Evolutionary conservation across 2,329 filamentous ascomycete genomes (phyloP), one percentile per base, ranked within the genome.

Genomic region (Lasiodiplodia theobromae): DNA sequence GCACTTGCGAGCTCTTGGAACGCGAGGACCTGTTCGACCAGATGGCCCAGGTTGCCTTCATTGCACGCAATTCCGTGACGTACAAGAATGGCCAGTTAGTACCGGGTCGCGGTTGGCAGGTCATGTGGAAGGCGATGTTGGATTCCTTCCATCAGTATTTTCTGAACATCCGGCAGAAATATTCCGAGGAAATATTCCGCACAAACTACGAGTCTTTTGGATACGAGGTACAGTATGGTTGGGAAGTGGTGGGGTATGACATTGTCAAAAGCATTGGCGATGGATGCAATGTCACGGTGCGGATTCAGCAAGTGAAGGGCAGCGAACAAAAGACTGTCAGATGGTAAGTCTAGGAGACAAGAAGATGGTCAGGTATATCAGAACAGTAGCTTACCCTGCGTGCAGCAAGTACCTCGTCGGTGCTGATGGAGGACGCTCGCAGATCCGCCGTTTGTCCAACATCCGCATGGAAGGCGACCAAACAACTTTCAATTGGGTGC

Each of bases 381-480:
- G 23, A 5, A 21, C 3, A 23, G 37, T 2, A 44, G 8, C 37
- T 40, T 28, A 60, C n/a, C 23, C 1, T 0, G 6, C 16, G 10
- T 14, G 18, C 23, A 60, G 56, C 56, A 60, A 60, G n/a, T 60
- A 60, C 23, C n/a, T 60, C n/a, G 56, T 60, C 16, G 56, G 56
- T 25, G 56, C 56, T 3, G 56, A 60, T 31, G 56, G 56, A 8
- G 56, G 56, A 6, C 56, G 56, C 23, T 60, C 56, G 16, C 28
- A 44, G 37, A 21, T 60, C 23, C 56, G 56, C n/a, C n/a, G 21
- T 11, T 21, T 60, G 23, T 60, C 56, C 21, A 47, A 60, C 23
- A 44, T 60, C 21, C 56, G 56, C 10, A 60, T 60, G 56, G 56
- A 44, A 44, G 38, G 56, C 11, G 56, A 60, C 56, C 44, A 25